Percentiles rank a stretch among this genome's conserved stretches.
phyloP scores from a whole-genome alignment of 768 basidiomycete species.

The Pleurotus pulmonarius region DNA sequence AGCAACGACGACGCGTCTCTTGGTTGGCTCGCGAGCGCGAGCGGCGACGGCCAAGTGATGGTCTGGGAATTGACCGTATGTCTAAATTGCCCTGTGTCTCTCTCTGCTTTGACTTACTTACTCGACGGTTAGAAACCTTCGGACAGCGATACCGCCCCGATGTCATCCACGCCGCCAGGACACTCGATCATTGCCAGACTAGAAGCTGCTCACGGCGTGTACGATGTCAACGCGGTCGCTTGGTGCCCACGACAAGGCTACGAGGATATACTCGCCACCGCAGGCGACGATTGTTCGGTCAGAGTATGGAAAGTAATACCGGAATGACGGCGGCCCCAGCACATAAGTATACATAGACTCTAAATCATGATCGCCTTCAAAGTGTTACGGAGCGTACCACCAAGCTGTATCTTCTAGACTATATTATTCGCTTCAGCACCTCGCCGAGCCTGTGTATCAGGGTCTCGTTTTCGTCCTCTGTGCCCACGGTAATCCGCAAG shows the following conservation, averaged over 20 bases:
- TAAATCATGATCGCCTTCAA: too few species aligned
- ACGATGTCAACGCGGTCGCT: conserved; percentile 79
- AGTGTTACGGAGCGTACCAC: too few species aligned
- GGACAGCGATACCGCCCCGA: conserved; percentile 10
- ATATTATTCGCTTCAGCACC: conserved; percentile 30
- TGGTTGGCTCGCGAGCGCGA: conserved; percentile 84
- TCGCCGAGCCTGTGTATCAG: conserved; percentile 52
- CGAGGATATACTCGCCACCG: conserved; percentile 69
- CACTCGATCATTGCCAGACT: conserved; percentile 55
- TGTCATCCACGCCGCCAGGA: conserved; percentile 15
- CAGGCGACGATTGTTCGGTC: conserved; percentile 82
- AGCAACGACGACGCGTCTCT: conserved; percentile 34
- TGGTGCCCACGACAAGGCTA: conserved; percentile 77
- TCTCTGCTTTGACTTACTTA: neutral
- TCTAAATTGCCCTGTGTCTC: conserved; percentile 5
- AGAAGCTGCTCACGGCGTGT: conserved; percentile 70
- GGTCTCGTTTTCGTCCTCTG: conserved; percentile 67
- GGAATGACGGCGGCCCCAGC: neutral
- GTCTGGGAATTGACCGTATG: conserved; percentile 75
- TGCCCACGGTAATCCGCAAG: conserved; percentile 87
- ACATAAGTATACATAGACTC: too few species aligned
- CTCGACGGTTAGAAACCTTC: conserved; percentile 21
- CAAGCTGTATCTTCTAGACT: neutral
- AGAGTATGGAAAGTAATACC: conserved; percentile 67
- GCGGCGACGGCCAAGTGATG: conserved; percentile 80